Conservation (phyloP, 768 basidiomycete genomes). For the Filobasidium wieringae region DNA sequence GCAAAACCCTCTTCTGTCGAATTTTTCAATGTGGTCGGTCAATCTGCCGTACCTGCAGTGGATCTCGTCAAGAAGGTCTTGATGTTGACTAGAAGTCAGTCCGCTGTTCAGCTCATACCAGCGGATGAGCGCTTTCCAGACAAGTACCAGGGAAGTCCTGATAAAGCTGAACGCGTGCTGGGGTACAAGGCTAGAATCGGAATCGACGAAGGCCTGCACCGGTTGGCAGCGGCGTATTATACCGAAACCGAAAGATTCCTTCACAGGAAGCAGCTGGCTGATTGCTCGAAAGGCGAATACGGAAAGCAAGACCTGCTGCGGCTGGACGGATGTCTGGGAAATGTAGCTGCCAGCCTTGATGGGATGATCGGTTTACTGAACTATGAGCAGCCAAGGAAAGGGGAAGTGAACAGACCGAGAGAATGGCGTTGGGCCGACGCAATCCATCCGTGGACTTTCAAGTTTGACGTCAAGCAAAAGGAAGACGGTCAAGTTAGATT, state of each 20-base stretch:
- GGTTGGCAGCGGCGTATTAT: conserved; percentile 7
- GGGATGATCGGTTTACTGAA: background rate
- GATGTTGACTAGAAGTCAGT: conserved; percentile 9
- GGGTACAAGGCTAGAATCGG: conserved; percentile 10
- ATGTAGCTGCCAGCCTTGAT: conserved; percentile 7
- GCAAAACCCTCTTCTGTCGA: conserved; percentile 1
- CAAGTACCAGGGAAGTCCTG: conserved; percentile 2
- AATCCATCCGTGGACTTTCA: background rate
- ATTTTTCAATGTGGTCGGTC: conserved; percentile 13
- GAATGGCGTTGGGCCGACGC: background rate
- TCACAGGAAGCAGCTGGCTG: background rate
- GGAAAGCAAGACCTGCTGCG: background rate
- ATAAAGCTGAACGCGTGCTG: conserved; percentile 4
- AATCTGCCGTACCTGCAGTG: background rate
- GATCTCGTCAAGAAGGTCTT: conserved; percentile 13
- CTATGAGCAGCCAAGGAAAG: background rate
- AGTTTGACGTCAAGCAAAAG: background rate
- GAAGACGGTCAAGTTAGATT: background rate
- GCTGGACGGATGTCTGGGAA: conserved; percentile 13
- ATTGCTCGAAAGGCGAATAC: background rate
- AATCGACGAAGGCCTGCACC: conserved; percentile 15
- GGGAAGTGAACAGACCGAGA: background rate
- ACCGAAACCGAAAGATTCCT: background rate
- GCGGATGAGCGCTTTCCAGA: conserved; percentile 5
- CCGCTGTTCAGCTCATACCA: conserved; percentile 13